Percentiles rank a stretch among this genome's conserved stretches.
Evolutionary conservation across 2,329 filamentous ascomycete species (phyloP).

Genomic region (Gnomoniopsis smithogilvyi): DNA sequence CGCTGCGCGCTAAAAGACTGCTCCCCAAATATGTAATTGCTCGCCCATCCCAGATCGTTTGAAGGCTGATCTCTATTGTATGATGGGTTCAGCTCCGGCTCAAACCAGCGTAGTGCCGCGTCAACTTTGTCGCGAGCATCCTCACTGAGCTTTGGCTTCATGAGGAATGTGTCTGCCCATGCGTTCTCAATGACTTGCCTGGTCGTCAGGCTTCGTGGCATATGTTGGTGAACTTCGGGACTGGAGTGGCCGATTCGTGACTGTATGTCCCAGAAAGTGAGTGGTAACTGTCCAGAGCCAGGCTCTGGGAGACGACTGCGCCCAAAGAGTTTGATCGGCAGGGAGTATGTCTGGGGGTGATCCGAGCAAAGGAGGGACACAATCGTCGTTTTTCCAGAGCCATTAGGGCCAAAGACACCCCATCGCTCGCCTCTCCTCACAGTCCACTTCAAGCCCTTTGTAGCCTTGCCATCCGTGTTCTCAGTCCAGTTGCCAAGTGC

Average conservation of each 20-base stretch:
- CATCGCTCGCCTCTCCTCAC: conserved; percentile 81
- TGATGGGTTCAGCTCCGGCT: conserved; percentile 67
- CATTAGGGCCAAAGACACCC: conserved; percentile 92
- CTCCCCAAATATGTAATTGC: conserved; percentile 65
- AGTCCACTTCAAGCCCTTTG: conserved; percentile 74
- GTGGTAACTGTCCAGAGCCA: conserved; percentile 61
- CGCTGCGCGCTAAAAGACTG: conserved; percentile 80
- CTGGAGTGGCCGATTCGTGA: conserved; percentile 87
- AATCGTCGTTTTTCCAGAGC: conserved; percentile 92
- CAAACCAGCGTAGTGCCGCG: conserved; percentile 72
- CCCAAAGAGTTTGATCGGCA: conserved; percentile 84
- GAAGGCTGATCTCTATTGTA: conserved; percentile 17
- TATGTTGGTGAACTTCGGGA: conserved; percentile 90
- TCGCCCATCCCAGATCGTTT: conserved; percentile 58
- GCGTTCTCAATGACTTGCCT: conserved; percentile 77
- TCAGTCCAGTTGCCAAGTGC: conserved; percentile 81
- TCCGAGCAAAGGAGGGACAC: conserved; percentile 92
- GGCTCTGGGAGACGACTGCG: conserved; percentile 73
- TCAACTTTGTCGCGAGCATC: conserved; percentile 60
- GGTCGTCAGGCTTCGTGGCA: conserved; percentile 73
- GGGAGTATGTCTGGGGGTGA: conserved; percentile 89
- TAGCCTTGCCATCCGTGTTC: conserved; percentile 42
- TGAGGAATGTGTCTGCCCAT: conserved; percentile 84
- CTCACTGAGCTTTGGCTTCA: conserved; percentile 61
- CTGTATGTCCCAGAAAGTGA: conserved; percentile 93